A percentile compares a stretch with the other conserved stretches of the same genome.
Conservation (phyloP, 441 rosid species). For the Biscutella auriculata region DNA sequence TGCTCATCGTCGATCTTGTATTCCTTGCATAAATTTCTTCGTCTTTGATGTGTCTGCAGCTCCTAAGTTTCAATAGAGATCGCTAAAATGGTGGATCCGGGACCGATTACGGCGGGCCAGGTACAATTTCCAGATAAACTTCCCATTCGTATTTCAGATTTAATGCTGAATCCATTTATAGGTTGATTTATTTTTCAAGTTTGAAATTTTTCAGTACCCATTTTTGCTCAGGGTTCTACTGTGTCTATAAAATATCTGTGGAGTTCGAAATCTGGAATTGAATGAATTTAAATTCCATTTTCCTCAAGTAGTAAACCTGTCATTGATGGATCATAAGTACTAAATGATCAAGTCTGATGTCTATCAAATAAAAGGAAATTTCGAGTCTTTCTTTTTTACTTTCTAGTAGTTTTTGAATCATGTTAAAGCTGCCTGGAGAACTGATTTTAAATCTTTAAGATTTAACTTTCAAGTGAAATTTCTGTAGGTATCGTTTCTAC, state of each 20-base stretch:
- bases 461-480: constrained; percentile 1
- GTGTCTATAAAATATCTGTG: not conserved
- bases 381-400: constrained; percentile 3
- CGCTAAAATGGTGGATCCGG: constrained; percentile 24
- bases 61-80: not conserved
- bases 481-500: constrained; percentile 23
- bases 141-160: not conserved
- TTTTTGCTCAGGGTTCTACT: not conserved
- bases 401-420: not conserved
- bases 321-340: not conserved
- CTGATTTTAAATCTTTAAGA: not conserved
- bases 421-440: not conserved
- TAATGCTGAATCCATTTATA: not conserved
- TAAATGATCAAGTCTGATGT: not conserved
- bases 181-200: not conserved
- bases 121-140: not conserved
- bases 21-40: not conserved
- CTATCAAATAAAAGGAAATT: not conserved
- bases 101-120: constrained; percentile 26
- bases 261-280: not conserved
- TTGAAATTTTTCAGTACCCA: not conserved
- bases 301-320: not conserved
- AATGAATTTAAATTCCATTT: not conserved
- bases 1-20: not conserved
- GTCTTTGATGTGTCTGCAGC: not conserved